phyloP scores from a whole-genome alignment of 2,329 filamentous ascomycete genomes.

The Esteya vermicola region DNA sequence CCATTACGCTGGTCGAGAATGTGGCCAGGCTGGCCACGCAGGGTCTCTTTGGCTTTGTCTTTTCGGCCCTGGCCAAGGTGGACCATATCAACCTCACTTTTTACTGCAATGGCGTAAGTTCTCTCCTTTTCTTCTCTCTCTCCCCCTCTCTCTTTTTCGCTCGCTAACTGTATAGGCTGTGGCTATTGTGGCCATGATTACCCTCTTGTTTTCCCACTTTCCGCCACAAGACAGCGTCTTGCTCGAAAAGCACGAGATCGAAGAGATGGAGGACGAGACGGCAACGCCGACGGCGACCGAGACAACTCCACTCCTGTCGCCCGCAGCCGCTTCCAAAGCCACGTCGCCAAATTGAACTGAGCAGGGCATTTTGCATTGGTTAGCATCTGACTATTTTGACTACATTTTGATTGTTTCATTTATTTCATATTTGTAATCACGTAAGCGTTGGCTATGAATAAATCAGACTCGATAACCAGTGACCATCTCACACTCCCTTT shows the following conservation, averaged over 20 bases:
- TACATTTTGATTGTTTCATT: neutral
- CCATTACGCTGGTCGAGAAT: conserved; percentile 57
- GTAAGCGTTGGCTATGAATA: no score
- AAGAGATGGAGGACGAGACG: neutral
- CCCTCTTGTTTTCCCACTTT: conserved; percentile 27
- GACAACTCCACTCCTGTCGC: neutral
- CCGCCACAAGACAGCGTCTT: conserved; percentile 22
- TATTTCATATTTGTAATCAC: neutral
- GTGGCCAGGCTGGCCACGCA: conserved; percentile 49
- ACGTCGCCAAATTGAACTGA: neutral
- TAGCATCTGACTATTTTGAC: no score
- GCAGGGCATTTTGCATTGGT: neutral
- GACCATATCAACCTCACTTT: conserved; percentile 51
- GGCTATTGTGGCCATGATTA: conserved; percentile 29
- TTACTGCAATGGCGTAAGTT: conserved; percentile 47
- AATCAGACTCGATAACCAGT: no score
- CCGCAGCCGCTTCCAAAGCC: neutral
- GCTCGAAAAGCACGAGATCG: conserved; percentile 10
- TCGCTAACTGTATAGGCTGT: conserved; percentile 27
- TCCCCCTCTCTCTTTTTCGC: neutral
- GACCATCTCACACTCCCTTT: neutral
- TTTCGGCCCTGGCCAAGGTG: conserved; percentile 45
- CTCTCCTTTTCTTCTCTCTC: neutral
- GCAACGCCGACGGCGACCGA: neutral
- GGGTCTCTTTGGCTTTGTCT: conserved; percentile 52